Base-by-base conservation (phyloP, 768 basidiomycete genomes). In the Tricholoma hemisulphureum region DNA sequence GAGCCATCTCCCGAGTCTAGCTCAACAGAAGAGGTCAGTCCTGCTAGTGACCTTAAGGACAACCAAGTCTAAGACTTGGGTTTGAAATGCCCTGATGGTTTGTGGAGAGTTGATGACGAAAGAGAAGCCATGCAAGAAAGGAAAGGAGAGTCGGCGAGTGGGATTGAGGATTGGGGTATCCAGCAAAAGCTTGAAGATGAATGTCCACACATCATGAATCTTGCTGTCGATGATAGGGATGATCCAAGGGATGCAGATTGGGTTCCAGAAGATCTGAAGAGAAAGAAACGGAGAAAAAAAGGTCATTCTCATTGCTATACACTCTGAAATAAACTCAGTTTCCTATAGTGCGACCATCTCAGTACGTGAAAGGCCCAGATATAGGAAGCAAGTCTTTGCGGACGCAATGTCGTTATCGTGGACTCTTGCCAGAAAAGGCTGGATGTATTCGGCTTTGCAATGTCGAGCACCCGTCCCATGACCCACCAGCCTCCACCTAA, bases 301-400 rank as follows among this genome's bases (percentile, higher is more conserved):
- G 39, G 39, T 41, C 13, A 21, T 20, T 41, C 21, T 18, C 39
- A 41, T 41, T 41, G 39, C 21, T 20, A 28, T 26, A 48, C 20
- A 56, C 23, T 11, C 9, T 23, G 18, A 41, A 4, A 41, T 41
- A 20, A 41, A 20, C 39, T 29, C 28, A 29, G 28, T 18, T 51
- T 51, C 28, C 16, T 16, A 14, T 18, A 29, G 26, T 29, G 32
- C 6, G 53, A 6, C 58, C 58, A 32, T 29, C 37, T 16, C 31
- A 49, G 51, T 35, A 13, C 57, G 57, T 53, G 37, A 60, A 57
- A 34, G 59, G 59, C 10, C 59, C 55, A 11, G 59, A 60, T 41
- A 51, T 60, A 18, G 43, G 43, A 8, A 58, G 56, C 16, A 60
- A 60, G 39, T 57, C 59, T 37, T n/a, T 16, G 20, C 50, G 37